A percentile compares a stretch with the other conserved stretches of the same genome.
Evolutionary conservation across 225 moss, liverwort and hornwort genomes (phyloP).

Genomic region (Sphagnum tenellum): DNA sequence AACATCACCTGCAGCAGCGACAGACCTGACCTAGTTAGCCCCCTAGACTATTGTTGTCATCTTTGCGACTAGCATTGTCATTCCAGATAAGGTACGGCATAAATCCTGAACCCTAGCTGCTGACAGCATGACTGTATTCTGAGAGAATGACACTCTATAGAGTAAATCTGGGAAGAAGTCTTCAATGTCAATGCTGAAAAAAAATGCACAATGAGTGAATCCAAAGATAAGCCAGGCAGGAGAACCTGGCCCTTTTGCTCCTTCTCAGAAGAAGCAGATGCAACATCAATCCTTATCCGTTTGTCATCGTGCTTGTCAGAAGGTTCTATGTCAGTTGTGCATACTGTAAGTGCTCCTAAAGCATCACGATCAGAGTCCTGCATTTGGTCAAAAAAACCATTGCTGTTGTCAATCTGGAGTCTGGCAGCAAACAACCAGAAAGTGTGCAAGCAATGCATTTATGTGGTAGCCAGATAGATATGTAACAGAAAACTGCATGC

Average conservation of each 20-base stretch:
- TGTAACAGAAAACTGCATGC: neutral
- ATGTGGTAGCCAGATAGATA: neutral
- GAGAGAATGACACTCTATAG: neutral
- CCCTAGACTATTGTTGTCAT: too few species aligned
- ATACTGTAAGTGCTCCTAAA: conserved; percentile 28
- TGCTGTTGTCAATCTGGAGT: neutral
- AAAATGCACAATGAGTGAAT: neutral
- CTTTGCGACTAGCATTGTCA: too few species aligned
- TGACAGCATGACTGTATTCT: neutral
- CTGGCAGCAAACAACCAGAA: neutral
- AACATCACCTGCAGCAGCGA: conserved; percentile 13
- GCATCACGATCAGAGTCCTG: conserved; percentile 44
- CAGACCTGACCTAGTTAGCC: too few species aligned
- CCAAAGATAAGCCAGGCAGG: neutral
- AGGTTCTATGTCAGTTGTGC: conserved; percentile 11
- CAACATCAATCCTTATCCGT: conserved; percentile 15
- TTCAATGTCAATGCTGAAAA: neutral
- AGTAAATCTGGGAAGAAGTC: neutral
- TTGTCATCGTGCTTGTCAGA: conserved; percentile 28
- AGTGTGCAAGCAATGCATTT: neutral
- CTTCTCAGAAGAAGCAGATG: conserved; percentile 8
- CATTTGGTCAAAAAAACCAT: neutral
- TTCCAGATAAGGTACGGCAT: conserved; percentile 5
- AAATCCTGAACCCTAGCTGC: neutral
- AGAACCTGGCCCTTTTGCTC: conserved; percentile 23